Base-by-base conservation (phyloP, 2,329 filamentous ascomycete species). In the Trichoderma oligosporum region DNA sequence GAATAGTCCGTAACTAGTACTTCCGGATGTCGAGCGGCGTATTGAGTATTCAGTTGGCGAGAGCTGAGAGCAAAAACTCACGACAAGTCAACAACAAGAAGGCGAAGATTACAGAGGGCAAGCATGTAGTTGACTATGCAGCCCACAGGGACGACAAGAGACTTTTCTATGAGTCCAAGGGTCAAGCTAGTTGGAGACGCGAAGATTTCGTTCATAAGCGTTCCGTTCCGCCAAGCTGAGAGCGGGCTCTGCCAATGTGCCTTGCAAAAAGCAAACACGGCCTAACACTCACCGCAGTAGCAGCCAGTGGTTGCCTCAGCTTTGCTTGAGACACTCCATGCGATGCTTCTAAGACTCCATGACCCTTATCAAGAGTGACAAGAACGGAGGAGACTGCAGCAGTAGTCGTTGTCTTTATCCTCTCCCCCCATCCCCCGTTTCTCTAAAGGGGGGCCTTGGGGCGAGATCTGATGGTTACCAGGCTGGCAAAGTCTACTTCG, bases 281-380 rank as follows among this genome's bases (percentile, higher is more conserved):
- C 27, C 42, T 16, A 31, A 22, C 36, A 39, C 18, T 6, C 36
- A 22, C 18, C 36, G 16, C 14, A 16, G 16, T 20, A 9, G 16
- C 16, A 20, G 25, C 42, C 31, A 45, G 44, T 25, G 29, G 33
- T 41, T 29, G 39, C 42, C 39, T 54, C 39, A 45, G 51, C 51
- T 54, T 18, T 54, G 51, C 51, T 36, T 54, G 36, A 18, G 27
- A 29, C 39, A 25, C 29, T 54, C 39, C 38, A n/a, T 14, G 51
- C 25, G 51, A 29, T 22, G 39, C 51, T 36, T 36, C 9, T n/a
- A 33, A 44, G 51, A 16, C 51, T 45, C 51, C 51, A 54, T 54
- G 36, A 45, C 51, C 51, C 44, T 42, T 41, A 14, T 25, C 48
- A 35, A 42, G 25, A 20, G 16, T 22, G 16, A 42, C 9, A 24